Evolutionary conservation across 2,329 filamentous ascomycete genomes (phyloP), one percentile per base, ranked within the genome.

Genomic region (Penicillium hordei): DNA sequence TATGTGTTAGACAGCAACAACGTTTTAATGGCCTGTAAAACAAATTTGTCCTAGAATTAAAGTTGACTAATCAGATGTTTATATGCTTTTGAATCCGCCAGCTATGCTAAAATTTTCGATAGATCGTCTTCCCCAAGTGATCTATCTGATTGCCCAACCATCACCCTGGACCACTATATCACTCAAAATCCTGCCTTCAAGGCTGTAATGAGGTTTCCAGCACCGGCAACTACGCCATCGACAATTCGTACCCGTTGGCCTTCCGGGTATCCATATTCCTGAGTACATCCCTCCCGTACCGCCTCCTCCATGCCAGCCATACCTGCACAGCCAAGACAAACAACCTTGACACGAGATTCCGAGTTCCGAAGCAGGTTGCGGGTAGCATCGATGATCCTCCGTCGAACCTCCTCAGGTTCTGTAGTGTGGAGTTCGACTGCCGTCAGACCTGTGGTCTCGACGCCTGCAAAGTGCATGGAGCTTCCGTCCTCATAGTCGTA

Each of bases 311-410:
- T 82, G 0, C 92, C 93, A 1, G 88, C 87, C 93, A 97, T 96
- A 0, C 92, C 93, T 3, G 90, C 93, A 72, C 93, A 97, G 0
- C 93, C 93, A 79, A 97, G 83, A 68, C 91, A 89, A 8, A 97
- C 84, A 25, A 87, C 89, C 5, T 81, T 79, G 0, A 93, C 83
- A 4, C 80, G 77, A 0, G 81, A 57, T 7, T 64, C 56, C 9
- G 69, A 76, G 13, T 79, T 79, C 8, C 70, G 72, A 29, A 96
- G 75, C 27, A 96, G 76, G 50, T 82, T 78, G 71, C 82, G 84
- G 0, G 90, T 89, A 0, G 92, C 91, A 17, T 85, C 81, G 63
- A 82, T 86, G 70, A 97, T 85, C 67, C 85, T 86, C 58, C 72
- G 72, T 38, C 80, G 78, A 38, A 97, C 86, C 60, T 89, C 81